Base-by-base conservation (phyloP, 1,284 basidiomycete genomes). In the Ganoderma lingzhi region DNA sequence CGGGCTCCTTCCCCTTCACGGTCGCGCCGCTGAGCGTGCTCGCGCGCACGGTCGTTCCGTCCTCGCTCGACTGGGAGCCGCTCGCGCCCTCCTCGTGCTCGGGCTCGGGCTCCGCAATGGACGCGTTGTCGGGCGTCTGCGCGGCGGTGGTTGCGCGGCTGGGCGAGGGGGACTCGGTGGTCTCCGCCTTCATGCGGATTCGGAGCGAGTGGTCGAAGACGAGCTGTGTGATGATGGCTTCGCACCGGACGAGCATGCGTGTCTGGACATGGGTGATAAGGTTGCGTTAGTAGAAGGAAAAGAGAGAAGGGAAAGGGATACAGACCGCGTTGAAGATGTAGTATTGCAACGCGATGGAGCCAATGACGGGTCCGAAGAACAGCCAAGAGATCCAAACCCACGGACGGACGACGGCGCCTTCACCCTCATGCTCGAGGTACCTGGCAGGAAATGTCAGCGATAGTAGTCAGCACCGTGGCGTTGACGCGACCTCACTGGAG, bases 141-240 rank as follows among this genome's bases (percentile, higher is more conserved):
- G 68, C 72, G 4, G 71, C 73, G 6, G 72, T 74, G 2, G 75
- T 69, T 28, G 70, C 73, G n/a, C 66, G 76, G 53, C 70, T 70
- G 23, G 64, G 60, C 5, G 71, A 41, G 3, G 72, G 70, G 10
- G 77, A 67, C 37, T 78, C 76, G 2, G 75, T 63, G 0, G 80
- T 78, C 72, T 88, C 85, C 2, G 87, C 84, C 73, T 88, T 89
- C 80, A 93, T 84, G 23, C 92, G 85, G 53, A 93, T 87, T 48
- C 91, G 85, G 3, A 93, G 82, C 1, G 90, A 83, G 73, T 93
- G 92, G 69, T 92, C 89, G 75, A 93, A 92, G 6, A 93, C 80
- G 4, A 93, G 84, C 72, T 93, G 87, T 0, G 91, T 92, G 64
- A 93, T 81, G 64, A 94, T 85, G 2, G 85, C 85, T 77, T 93